Evolutionary conservation across 2,329 filamentous ascomycete genomes (phyloP).

Genomic region (Trichoderma citrinoviride): DNA sequence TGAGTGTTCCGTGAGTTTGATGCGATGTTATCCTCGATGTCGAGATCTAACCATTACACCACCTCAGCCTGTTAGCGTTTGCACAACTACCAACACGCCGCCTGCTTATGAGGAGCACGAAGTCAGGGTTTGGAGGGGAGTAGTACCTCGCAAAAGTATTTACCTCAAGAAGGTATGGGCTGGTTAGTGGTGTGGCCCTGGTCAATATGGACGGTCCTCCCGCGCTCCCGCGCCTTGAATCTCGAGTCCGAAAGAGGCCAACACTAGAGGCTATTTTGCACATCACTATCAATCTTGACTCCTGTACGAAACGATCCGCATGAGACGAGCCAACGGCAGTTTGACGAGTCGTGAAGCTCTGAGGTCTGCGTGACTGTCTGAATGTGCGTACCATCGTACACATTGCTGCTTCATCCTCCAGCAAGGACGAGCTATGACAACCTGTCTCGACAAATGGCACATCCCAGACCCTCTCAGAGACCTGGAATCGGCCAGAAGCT

Average conservation of each 20-base stretch:
- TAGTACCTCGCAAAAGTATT: constrained; percentile 1
- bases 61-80: background rate
- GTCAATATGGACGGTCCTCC: constrained; percentile 21
- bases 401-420: background rate
- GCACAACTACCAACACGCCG: background rate
- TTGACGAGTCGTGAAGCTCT: background rate
- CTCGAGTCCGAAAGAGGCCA: background rate
- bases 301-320: too few relatives aligned
- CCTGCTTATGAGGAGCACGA: background rate
- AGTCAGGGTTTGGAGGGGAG: background rate
- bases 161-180: background rate
- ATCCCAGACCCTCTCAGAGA: background rate
- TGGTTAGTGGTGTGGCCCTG: constrained; percentile 11
- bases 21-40: background rate
- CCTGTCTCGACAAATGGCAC: constrained; percentile 24
- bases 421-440: background rate
- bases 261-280: background rate
- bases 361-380: background rate
- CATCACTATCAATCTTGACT: background rate
- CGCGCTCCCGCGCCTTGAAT: constrained; percentile 22
- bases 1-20: background rate
- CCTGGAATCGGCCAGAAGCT: background rate
- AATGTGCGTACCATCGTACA: background rate
- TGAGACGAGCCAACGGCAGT: background rate
- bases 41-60: background rate